Evolutionary conservation across 345 rosid species (phyloP), one percentile per base, ranked within the genome.

Genomic region (Arabis alpina): DNA sequence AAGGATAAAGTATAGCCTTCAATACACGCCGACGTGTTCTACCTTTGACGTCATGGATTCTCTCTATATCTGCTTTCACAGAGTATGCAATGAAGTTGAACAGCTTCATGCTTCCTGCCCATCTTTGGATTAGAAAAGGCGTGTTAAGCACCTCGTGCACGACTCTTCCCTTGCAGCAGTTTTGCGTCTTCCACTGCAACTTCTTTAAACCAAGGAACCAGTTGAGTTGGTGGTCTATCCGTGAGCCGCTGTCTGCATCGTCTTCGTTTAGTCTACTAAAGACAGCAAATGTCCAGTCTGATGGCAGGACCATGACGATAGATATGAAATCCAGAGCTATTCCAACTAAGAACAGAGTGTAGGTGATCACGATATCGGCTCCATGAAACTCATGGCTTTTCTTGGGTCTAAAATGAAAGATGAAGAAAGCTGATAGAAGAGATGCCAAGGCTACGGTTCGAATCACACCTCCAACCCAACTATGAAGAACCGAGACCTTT

Each of bases 221-320:
- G 2, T 14, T 28, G 45, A 78, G 34, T 14, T 61, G 1, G 4
- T 10, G 3, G n/a, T 36, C 39, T 36, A 36, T 36, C 39, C 10
- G 10, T 36, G 39, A 32, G 8, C 8, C 36, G 8, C 36, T 32
- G 36, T 30, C 34, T 30, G 34, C 34, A 30, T 30, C 34, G 34
- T 30, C 34, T 5, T 30, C 34, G 34, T 30, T 30, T 30, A 30
- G 34, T 6, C 34, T 7, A 6, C 34, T 42, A 12, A 79, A 45
- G n/a, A 40, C 3, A 6, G 69, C 79, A 2, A 79, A 67, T 0
- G 77, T 81, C 90, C 92, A 81, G 30, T 89, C 81, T 0, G 90
- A 86, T 48, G 78, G 76, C 43, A 83, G 4, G 36, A 76, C 61
- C 85, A 78, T 77, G 54, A 76, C 2, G 14, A 82, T 2, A 2